Percentiles rank a stretch among this genome's conserved stretches.
These are phyloP conservation scores for Talaromyces thailandensis DNA, from an alignment of 495 filamentous ascomycete genomes.

Conservation along the genomic window DNA sequence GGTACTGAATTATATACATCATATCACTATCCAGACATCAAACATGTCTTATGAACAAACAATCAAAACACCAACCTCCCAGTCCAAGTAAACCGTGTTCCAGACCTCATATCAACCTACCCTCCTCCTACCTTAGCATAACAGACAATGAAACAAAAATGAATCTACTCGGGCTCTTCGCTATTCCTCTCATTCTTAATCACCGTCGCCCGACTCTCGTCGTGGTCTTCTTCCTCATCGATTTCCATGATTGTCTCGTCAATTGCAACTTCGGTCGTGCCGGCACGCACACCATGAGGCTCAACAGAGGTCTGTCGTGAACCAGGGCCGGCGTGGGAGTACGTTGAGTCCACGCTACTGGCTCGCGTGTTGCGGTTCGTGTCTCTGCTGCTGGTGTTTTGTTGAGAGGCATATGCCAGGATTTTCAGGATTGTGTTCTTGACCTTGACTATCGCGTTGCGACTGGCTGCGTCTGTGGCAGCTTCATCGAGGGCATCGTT, in stretches of 20 bases:
- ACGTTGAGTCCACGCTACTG: conserved; percentile 29
- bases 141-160: background rate
- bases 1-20: background rate
- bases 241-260: conserved; percentile 42
- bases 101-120: background rate
- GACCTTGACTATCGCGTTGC: conserved; percentile 72
- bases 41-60: background rate
- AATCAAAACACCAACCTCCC: background rate
- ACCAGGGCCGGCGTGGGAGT: conserved; percentile 19
- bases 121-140: too few relatives aligned
- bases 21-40: background rate
- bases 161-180: conserved; percentile 3
- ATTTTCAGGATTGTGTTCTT: conserved; percentile 51
- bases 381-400: conserved; percentile 21
- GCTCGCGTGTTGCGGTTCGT: conserved; percentile 24
- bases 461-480: conserved; percentile 57
- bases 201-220: conserved; percentile 39
- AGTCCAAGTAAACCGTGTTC: background rate
- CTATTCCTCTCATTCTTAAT: conserved; percentile 22
- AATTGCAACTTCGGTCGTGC: conserved; percentile 23
- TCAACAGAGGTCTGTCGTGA: conserved; percentile 35
- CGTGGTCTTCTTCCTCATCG: conserved; percentile 47
- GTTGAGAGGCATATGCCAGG: conserved; percentile 23
- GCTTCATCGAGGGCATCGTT: conserved; percentile 60
- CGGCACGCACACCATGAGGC: conserved; percentile 12